Conservation (phyloP, 352 stramenopile genomes). For the Globisporangium perplexum region DNA sequence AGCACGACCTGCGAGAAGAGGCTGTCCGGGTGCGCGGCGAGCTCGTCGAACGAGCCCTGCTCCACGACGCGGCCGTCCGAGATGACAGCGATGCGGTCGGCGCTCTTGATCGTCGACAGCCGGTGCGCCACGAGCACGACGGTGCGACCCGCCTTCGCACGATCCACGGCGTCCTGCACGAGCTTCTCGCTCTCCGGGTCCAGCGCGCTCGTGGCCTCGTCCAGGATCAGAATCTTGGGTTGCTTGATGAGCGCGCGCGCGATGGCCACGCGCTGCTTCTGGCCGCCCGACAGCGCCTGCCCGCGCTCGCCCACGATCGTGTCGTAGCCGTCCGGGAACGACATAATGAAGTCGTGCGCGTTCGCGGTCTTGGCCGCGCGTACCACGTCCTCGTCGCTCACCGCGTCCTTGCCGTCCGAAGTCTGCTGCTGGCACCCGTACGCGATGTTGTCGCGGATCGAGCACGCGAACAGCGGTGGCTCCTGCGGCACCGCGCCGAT, state of each 20-base stretch:
- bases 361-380: too few species aligned
- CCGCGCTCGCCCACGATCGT: slow-evolving; percentile 72
- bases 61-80: slow-evolving; percentile 59
- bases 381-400: too few species aligned
- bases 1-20: slow-evolving; percentile 76
- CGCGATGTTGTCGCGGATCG: too few species aligned
- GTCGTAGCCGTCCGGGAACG: slow-evolving; percentile 68
- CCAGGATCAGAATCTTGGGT: slow-evolving; percentile 56
- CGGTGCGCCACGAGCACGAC: slow-evolving; percentile 98
- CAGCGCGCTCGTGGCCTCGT: slow-evolving; percentile 81
- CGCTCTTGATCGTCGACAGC: slow-evolving; percentile 90
- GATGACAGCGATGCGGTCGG: slow-evolving; percentile 57
- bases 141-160: too few species aligned
- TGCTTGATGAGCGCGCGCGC: slow-evolving; percentile 68
- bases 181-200: slow-evolving; percentile 84
- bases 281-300: slow-evolving; percentile 62
- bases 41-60: slow-evolving; percentile 62
- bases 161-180: slow-evolving; percentile 24
- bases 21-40: slow-evolving; percentile 54
- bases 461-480: too few species aligned
- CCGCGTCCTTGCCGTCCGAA: too few species aligned
- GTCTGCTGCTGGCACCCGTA: too few species aligned
- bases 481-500: too few species aligned
- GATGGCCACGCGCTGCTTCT: slow-evolving; percentile 77
- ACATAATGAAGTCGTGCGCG: too few species aligned